Percentiles rank a stretch among this genome's conserved stretches.
These are phyloP conservation scores for Acer campestre DNA, from an alignment of 345 rosid species.

Conservation along the genomic window DNA sequence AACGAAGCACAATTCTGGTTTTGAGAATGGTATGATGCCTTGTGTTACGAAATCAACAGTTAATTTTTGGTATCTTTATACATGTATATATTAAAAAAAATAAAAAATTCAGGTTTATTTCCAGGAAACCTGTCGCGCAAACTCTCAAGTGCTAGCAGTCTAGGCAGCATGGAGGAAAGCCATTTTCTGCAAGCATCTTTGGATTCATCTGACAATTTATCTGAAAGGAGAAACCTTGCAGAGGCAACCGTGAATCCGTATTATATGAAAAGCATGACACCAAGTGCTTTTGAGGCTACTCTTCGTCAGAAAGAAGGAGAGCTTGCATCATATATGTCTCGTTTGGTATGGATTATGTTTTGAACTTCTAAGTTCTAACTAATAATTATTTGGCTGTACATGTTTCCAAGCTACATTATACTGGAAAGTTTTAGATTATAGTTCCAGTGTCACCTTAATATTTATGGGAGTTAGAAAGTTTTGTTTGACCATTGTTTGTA, in stretches of 20 bases:
- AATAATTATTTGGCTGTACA: neutral
- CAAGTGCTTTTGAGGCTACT: constrained; percentile 87
- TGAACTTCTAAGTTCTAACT: neutral
- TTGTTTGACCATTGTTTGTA: constrained; percentile 9
- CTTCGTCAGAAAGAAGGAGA: constrained; percentile 99
- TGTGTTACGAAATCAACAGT: constrained; percentile 11
- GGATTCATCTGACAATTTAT: constrained; percentile 73
- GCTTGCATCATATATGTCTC: constrained; percentile 95
- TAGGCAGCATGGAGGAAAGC: constrained; percentile 97
- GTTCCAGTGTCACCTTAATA: neutral
- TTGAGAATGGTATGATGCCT: constrained; percentile 67
- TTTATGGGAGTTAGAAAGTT: constrained; percentile 7
- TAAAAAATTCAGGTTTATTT: constrained; percentile 27
- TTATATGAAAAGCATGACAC: constrained; percentile 94
- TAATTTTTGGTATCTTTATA: constrained; percentile 16
- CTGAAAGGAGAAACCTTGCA: constrained; percentile 70
- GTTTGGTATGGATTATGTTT: constrained; percentile 65
- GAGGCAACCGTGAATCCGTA: constrained; percentile 76
- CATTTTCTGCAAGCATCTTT: constrained; percentile 93
- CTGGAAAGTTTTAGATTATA: neutral
- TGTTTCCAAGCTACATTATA: constrained; percentile 1
- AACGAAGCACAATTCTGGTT: constrained; percentile 56
- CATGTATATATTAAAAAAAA: neutral
- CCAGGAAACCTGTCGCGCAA: constrained; percentile 66
- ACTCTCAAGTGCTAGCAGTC: constrained; percentile 83